Percentiles rank a stretch among this genome's conserved stretches.
These are phyloP conservation scores for Moricandia arvensis DNA, from an alignment of 345 rosid genomes.

Conservation along the genomic window DNA sequence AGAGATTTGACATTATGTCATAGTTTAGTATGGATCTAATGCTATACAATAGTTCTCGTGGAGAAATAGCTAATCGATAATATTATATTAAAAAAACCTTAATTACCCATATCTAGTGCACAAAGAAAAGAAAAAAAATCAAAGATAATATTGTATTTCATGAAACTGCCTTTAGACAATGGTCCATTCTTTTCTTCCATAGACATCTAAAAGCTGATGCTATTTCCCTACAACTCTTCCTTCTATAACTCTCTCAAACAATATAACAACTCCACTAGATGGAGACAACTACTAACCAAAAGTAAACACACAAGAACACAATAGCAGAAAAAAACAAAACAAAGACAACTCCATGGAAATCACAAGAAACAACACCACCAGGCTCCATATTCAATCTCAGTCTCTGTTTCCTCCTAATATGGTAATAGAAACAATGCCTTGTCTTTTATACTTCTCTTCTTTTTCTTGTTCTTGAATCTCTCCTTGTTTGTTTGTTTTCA, in stretches of 20 bases:
- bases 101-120: no score
- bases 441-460: neutral
- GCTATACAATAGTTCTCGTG: no score
- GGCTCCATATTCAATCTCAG: conserved; percentile 25
- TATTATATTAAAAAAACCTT: no score
- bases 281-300: conserved; percentile 15
- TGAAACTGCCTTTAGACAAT: conserved; percentile 9
- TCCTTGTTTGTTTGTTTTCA: conserved; percentile 8
- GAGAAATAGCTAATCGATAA: no score
- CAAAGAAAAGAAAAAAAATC: no score
- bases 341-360: conserved; percentile 24
- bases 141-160: no score
- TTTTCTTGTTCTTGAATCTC: conserved; percentile 15
- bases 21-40: no score
- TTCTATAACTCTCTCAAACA: neutral
- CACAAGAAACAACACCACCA: conserved; percentile 30
- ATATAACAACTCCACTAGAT: neutral
- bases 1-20: no score
- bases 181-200: conserved; percentile 30
- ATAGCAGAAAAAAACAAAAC: conserved; percentile 1
- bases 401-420: conserved; percentile 26
- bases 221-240: conserved; percentile 1
- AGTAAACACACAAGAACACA: neutral
- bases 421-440: conserved; percentile 5
- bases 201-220: conserved; percentile 6